Base-by-base conservation (phyloP, 139 green algal species). In the Zygnema cylindricum region DNA sequence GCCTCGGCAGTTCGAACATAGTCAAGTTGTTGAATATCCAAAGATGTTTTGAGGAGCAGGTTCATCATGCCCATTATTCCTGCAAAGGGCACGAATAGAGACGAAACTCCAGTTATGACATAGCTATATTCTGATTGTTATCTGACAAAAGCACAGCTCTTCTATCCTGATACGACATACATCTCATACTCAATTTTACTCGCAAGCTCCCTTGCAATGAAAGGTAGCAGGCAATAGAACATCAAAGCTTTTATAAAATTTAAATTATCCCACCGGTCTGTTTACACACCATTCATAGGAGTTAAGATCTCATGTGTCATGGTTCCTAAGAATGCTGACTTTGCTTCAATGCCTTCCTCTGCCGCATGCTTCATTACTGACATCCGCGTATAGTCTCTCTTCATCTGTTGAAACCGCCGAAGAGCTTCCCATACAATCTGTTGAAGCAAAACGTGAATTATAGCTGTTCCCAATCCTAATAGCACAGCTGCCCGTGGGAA, bases 321-420 rank as follows among this genome's bases (percentile, higher is more conserved):
- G 43, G 93, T 96, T 25, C 91, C 88, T 43, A 96, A 82, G 40
- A 96, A 96, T 55, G 91, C 77, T 1, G 69, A 88, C 77, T 95
- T 95, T 43, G 93, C 93, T 0, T 33, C 1, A 63, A 77, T 63
- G 11, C 39, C 78, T 0, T 55, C 78, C 23, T 86, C 78, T 1
- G 78, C 78, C 23, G 35, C 39, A 0, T 25, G 39, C 16, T 86
- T 86, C 1, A 86, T 38, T 0, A 23, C 78, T 25, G 41, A 38
- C 78, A 86, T 86, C 49, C 30, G 35, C 23, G 35, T 35, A 63
- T 86, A 86, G 38, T 86, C 69, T 35, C 23, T 55, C 23, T 63
- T 57, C 78, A 86, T 86, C 16, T 79, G 71, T 16, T 79, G 11
- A 79, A 79, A 79, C 7, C 71, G 71, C 16, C 21, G 7, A 11